Conservation (phyloP, 129 eudicot species). For the Ambrosia trifida region DNA sequence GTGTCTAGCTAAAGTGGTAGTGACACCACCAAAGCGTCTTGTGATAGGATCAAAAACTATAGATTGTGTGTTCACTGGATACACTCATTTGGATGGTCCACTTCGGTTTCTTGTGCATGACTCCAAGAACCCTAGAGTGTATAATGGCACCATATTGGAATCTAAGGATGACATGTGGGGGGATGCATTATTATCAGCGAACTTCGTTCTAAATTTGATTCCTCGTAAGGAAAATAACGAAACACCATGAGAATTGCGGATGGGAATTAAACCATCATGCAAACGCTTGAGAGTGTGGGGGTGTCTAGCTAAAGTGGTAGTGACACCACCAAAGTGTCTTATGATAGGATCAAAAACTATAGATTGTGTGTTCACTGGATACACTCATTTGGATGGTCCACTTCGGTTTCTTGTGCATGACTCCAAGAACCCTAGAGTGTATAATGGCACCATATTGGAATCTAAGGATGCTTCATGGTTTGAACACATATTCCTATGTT, state of each 20-base stretch:
- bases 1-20: not conserved
- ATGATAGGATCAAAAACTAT: not conserved
- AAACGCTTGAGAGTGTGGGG: not conserved
- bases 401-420: not conserved
- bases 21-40: not conserved
- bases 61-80: not conserved
- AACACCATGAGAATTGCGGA: no score
- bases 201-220: no score
- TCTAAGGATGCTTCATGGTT: not conserved
- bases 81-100: not conserved
- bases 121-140: not conserved
- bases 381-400: not conserved
- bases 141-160: no score
- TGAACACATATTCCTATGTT: not conserved
- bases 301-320: not conserved
- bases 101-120: not conserved
- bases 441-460: no score
- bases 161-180: no score
- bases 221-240: no score
- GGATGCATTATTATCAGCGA: no score
- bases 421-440: not conserved
- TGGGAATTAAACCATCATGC: no score
- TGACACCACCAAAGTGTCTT: not conserved
- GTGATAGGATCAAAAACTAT: not conserved
- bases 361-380: not conserved